A percentile compares a stretch with the other conserved stretches of the same genome.
These are phyloP conservation scores for Syzygium syzygioides DNA, from an alignment of 441 rosid species.

Conservation along the genomic window DNA sequence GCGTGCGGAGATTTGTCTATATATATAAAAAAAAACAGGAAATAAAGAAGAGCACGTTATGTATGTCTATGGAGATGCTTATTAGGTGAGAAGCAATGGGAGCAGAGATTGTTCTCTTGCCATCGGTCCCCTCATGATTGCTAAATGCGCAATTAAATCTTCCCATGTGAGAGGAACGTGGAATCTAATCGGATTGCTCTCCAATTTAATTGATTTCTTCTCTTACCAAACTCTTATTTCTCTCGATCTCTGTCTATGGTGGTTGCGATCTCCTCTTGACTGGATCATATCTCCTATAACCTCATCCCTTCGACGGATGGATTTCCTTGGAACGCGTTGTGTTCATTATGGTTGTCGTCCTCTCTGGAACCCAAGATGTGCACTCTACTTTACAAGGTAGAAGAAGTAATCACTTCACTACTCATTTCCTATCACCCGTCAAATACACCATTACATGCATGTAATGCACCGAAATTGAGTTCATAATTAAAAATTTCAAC, in stretches of 20 bases:
- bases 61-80: not conserved
- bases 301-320: not conserved
- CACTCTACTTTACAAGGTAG: not conserved
- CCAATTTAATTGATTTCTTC: not conserved
- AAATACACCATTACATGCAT: not conserved
- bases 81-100: not conserved
- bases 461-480: not conserved
- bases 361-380: not conserved
- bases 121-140: not conserved
- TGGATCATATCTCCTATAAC: not conserved
- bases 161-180: constrained; percentile 6
- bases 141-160: not conserved
- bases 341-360: not conserved
- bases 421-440: not conserved
- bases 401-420: not conserved
- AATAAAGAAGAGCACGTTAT: not conserved
- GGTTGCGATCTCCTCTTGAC: not conserved
- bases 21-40: not conserved
- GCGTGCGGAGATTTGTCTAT: not conserved
- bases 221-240: not conserved
- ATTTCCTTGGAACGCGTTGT: not conserved
- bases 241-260: not conserved
- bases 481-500: not conserved
- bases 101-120: not conserved
- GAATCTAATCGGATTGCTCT: not conserved